Base-by-base conservation (phyloP, 495 filamentous ascomycete species). In the Chaetomium tenue region DNA sequence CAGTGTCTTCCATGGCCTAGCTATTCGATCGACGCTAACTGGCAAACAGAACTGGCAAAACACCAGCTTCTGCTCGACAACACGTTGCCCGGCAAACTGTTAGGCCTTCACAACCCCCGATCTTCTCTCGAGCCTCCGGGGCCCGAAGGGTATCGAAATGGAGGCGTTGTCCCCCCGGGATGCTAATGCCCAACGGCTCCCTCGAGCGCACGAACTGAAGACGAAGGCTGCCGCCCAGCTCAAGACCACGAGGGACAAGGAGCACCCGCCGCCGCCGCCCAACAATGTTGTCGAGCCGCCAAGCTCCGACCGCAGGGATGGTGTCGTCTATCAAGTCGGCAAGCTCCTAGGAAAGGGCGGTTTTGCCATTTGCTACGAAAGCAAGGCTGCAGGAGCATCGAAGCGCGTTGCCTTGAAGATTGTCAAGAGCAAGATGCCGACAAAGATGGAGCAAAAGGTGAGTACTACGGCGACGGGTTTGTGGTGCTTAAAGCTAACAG, bases 301-400 rank as follows among this genome's bases (percentile, higher is more conserved):
- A 44, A 78, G 81, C 71, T 69, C 75, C 60, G 75, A 86, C 60
- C 84, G 86, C 46, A 82, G 83, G 68, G 82, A 89, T 76, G 87
- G 89, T 58, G 87, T 91, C 64, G 82, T 85, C 58, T 98, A 97
- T 79, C 83, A 86, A 46, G 89, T 92, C 8, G 94, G 93, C n/a
- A 83, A 79, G 47, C 86, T 90, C 59, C 79, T 98, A 50, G 94
- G 94, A 0, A 97, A 94, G 77, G 94, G 94, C 51, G 94, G 94
- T 0, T 98, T 98, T 72, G 94, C 94, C 22, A 89, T 96, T 30
- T 97, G 94, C 75, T 94, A 87, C 63, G 83, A 86, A 58, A 94
- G 91, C 3, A 85, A 88, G 61, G 74, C 91, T 48, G 75, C 83
- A 25, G 83, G 85, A 8, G 86, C 84, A 52, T 84, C 80, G 64